Conservation (phyloP, 306 rosid species). For the Casuarina glauca region DNA sequence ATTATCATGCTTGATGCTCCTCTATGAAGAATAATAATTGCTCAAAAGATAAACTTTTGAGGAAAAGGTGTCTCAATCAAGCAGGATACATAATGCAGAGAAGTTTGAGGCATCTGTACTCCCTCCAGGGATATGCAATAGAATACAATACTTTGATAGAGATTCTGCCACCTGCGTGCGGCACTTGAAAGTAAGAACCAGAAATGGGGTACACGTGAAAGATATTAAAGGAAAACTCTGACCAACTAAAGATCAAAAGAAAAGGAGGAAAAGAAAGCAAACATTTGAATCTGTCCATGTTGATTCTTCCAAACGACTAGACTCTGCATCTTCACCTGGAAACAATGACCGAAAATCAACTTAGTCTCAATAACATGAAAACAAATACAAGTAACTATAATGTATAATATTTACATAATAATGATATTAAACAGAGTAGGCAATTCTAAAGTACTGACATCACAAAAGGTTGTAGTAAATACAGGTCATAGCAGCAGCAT, state of each 20-base stretch:
- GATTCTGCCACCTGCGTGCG: constrained; percentile 49
- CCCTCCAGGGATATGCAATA: constrained; percentile 50
- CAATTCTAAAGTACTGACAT: background rate
- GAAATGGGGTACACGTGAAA: background rate
- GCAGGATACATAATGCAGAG: constrained; percentile 61
- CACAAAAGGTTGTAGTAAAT: background rate
- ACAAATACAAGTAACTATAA: background rate
- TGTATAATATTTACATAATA: background rate
- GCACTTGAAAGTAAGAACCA: constrained; percentile 1
- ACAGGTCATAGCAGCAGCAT: background rate
- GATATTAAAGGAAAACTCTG: background rate
- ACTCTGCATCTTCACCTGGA: constrained; percentile 51
- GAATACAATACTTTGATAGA: constrained; percentile 45
- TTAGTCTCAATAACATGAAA: background rate
- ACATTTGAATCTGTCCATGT: constrained; percentile 47
- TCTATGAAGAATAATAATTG: background rate
- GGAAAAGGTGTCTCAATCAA: background rate
- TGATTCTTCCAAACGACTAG: constrained; percentile 41
- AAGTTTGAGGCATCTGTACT: constrained; percentile 49
- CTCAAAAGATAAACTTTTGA: background rate
- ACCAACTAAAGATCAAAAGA: background rate
- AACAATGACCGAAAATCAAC: background rate
- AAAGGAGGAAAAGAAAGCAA: background rate
- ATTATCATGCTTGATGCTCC: background rate
- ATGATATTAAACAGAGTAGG: background rate